Evolutionary conservation across 2,329 filamentous ascomycete genomes (phyloP).

Genomic region (Pseudonectria foliicola): DNA sequence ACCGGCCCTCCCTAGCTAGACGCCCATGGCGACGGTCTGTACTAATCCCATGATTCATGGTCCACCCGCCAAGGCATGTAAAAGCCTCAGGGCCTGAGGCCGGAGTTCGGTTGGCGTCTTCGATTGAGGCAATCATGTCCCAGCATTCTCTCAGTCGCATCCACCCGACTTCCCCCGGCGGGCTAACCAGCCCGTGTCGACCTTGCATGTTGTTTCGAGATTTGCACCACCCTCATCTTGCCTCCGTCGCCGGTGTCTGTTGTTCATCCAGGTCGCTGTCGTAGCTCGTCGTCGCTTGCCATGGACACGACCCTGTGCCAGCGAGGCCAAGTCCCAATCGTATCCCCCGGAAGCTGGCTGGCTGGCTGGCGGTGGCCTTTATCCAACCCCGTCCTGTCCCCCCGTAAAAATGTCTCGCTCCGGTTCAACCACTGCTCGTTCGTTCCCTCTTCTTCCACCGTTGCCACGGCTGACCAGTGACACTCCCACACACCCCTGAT

Average conservation of each 20-base stretch:
- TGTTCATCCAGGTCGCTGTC: constrained; percentile 5
- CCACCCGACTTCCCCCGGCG: constrained; percentile 31
- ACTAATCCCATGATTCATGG: constrained; percentile 27
- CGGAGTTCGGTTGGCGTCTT: background rate
- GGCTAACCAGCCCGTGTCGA: constrained; percentile 23
- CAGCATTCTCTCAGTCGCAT: constrained; percentile 20
- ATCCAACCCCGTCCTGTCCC: constrained; percentile 8
- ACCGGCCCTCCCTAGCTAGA: constrained; percentile 16
- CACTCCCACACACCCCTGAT: constrained; percentile 24
- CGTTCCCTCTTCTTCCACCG: constrained; percentile 20
- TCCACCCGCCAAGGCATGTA: constrained; percentile 26
- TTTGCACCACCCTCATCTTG: constrained; percentile 20
- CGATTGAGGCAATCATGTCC: constrained; percentile 21
- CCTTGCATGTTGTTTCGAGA: constrained; percentile 13
- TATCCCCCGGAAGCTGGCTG: too few species aligned
- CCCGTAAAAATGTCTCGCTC: constrained; percentile 26
- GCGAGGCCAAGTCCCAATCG: too few species aligned
- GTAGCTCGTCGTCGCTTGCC: constrained; percentile 2
- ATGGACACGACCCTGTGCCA: background rate
- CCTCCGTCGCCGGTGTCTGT: constrained; percentile 6
- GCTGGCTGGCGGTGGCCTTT: background rate
- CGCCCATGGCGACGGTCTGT: constrained; percentile 9
- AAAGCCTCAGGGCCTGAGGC: constrained; percentile 28
- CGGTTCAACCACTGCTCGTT: constrained; percentile 15
- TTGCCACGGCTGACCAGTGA: constrained; percentile 26